phyloP scores from a whole-genome alignment of 306 rosid species.

The Ziziphus jujuba region DNA sequence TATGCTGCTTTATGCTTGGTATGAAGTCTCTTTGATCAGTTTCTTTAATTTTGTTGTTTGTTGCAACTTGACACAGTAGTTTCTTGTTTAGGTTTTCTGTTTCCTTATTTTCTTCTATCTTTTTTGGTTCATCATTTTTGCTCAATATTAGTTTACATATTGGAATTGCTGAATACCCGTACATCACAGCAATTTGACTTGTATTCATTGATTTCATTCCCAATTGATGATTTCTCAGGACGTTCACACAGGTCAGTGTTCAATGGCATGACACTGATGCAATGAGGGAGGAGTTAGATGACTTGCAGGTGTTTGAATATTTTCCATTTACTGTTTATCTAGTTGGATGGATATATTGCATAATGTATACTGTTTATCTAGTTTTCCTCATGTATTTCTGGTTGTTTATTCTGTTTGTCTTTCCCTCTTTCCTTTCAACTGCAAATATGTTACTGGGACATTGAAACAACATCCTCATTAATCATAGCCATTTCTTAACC shows the following conservation, averaged over 20 bases:
- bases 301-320: slow-evolving; percentile 67
- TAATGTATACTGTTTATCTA: slow-evolving; percentile 12
- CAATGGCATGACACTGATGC: slow-evolving; percentile 99
- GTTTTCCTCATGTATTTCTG: slow-evolving; percentile 6
- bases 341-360: no score
- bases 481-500: slow-evolving; percentile 24
- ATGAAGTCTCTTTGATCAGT: neutral
- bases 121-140: no score
- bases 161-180: neutral
- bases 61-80: no score
- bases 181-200: slow-evolving; percentile 2
- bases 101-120: no score
- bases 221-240: slow-evolving; percentile 49
- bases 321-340: slow-evolving; percentile 19
- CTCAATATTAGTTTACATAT: no score
- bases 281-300: slow-evolving; percentile 98
- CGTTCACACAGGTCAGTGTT: slow-evolving; percentile 96
- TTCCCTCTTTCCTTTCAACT: neutral
- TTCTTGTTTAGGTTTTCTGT: no score
- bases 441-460: slow-evolving; percentile 12
- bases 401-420: neutral
- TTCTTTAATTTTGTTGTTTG: no score
- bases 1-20: neutral
- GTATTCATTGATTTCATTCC: neutral
- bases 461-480: neutral